Conservation (phyloP, 139 green algal species). For the Trebouxia sp. region DNA sequence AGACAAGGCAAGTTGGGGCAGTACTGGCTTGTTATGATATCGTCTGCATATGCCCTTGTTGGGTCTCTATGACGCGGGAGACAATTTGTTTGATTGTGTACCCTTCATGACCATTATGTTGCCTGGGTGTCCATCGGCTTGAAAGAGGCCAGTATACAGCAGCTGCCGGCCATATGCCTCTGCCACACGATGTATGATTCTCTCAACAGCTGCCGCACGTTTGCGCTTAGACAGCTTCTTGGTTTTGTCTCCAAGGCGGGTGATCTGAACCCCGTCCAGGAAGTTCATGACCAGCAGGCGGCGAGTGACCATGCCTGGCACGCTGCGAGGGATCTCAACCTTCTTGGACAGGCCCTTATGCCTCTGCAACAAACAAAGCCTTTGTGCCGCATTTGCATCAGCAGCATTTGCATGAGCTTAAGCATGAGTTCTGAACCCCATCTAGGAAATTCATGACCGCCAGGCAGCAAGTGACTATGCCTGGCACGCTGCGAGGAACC, state of each 20-base stretch:
- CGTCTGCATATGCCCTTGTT: too few species aligned
- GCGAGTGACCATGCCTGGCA: slow-evolving; percentile 77
- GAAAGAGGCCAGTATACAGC: slow-evolving; percentile 87
- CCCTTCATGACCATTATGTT: slow-evolving; percentile 89
- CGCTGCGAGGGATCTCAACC: slow-evolving; percentile 70
- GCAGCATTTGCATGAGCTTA: too few species aligned
- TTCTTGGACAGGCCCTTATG: slow-evolving; percentile 45
- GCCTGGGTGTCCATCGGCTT: slow-evolving; percentile 66
- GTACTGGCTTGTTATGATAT: too few species aligned
- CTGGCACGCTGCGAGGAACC: slow-evolving; percentile 73
- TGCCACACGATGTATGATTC: slow-evolving; percentile 64
- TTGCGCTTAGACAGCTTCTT: slow-evolving; percentile 37
- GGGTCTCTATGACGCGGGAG: too few species aligned
- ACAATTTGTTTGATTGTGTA: too few species aligned
- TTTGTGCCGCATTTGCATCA: too few species aligned
- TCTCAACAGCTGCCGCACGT: slow-evolving; percentile 39
- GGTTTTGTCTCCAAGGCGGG: slow-evolving; percentile 40
- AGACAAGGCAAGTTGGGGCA: too few species aligned
- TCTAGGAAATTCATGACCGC: slow-evolving; percentile 95
- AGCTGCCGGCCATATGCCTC: slow-evolving; percentile 96
- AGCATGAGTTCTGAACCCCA: slow-evolving; percentile 66
- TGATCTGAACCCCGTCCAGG: slow-evolving; percentile 79
- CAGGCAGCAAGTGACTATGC: slow-evolving; percentile 73
- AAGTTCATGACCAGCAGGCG: slow-evolving; percentile 92
- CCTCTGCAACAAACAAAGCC: too few species aligned